Percentiles rank a stretch among this genome's conserved stretches.
phyloP scores from a whole-genome alignment of 495 filamentous ascomycete species.

The Stereocaulon alpinum region DNA sequence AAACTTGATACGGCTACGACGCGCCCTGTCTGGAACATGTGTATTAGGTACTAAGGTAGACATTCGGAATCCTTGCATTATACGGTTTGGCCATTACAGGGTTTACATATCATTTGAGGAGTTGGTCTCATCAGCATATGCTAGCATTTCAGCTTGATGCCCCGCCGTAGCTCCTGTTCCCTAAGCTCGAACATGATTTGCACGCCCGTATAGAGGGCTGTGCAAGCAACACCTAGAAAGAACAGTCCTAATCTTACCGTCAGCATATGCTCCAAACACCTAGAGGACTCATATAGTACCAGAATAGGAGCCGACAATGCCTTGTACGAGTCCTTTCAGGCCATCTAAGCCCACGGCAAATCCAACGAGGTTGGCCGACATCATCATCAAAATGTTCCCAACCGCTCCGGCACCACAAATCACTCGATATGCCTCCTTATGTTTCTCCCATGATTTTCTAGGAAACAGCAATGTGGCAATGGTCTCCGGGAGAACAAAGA shows the following conservation, averaged over 20 bases:
- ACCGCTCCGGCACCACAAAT: slow-evolving; percentile 81
- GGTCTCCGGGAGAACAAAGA: slow-evolving; percentile 88
- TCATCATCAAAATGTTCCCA: slow-evolving; percentile 87
- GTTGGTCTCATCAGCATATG: neutral
- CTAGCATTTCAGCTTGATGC: slow-evolving; percentile 80
- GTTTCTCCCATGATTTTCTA: slow-evolving; percentile 50
- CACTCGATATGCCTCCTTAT: slow-evolving; percentile 61
- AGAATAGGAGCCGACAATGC: slow-evolving; percentile 63
- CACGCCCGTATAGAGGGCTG: slow-evolving; percentile 67
- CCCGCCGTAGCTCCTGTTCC: slow-evolving; percentile 68
- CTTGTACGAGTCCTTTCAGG: slow-evolving; percentile 58
- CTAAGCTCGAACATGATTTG: slow-evolving; percentile 97
- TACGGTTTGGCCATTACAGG: neutral
- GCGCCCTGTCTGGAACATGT: neutral
- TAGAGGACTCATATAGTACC: slow-evolving; percentile 33
- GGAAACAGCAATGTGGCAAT: slow-evolving; percentile 64
- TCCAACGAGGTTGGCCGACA: slow-evolving; percentile 85
- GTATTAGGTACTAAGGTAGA: too few species aligned
- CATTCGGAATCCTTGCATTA: neutral
- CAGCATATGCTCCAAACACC: neutral
- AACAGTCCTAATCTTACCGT: slow-evolving; percentile 40
- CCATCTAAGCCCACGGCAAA: slow-evolving; percentile 91
- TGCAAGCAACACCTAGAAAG: slow-evolving; percentile 62
- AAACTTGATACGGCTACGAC: neutral
- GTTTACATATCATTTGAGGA: neutral